phyloP scores from a whole-genome alignment of 345 rosid genomes.

The Passiflora organensis region DNA sequence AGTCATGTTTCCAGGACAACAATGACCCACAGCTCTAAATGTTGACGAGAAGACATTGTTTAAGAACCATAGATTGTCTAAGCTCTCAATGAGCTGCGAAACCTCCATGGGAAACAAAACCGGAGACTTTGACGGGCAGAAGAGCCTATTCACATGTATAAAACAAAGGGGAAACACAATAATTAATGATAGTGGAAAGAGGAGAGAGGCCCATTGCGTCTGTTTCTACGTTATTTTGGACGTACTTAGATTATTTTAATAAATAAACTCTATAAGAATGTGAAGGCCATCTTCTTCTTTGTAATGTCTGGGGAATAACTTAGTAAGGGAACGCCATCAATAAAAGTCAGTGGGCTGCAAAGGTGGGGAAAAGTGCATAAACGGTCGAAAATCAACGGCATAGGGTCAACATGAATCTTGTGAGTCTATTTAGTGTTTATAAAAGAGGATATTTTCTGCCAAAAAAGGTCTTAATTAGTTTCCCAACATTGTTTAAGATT shows the following conservation, averaged over 20 bases:
- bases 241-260: not conserved
- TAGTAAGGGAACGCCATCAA: no score
- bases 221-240: not conserved
- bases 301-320: no score
- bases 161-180: not conserved
- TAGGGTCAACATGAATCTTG: no score
- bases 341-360: no score
- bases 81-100: slow-evolving; percentile 24
- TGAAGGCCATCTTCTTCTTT: no score
- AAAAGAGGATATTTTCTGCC: no score
- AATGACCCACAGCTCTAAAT: not conserved
- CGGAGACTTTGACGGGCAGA: not conserved
- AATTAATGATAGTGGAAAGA: not conserved
- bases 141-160: not conserved
- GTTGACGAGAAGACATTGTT: slow-evolving; percentile 20
- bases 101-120: slow-evolving; percentile 27
- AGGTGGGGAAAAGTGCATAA: no score
- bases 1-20: not conserved
- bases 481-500: no score
- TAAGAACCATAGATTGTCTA: slow-evolving; percentile 56
- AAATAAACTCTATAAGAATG: no score
- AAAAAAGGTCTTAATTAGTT: no score
- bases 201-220: not conserved
- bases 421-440: no score
- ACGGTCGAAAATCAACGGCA: no score